These are phyloP conservation scores for Nicotiana otophora DNA, from an alignment of 257 asterid species.

Conservation along the genomic window DNA sequence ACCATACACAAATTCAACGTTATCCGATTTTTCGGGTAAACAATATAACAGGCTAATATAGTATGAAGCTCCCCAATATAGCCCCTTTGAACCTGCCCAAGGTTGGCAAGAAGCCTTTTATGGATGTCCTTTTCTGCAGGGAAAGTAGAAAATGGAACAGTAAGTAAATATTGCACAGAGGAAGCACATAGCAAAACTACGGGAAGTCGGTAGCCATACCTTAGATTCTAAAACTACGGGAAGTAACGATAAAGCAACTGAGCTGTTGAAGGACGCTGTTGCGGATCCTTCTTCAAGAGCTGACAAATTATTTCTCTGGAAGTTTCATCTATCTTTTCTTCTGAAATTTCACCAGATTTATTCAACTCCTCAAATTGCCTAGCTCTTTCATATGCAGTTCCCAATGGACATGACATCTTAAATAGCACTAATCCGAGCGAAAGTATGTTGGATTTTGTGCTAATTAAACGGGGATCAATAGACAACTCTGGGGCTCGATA, in stretches of 20 bases:
- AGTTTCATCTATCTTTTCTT: background rate
- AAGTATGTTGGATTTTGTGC: background rate
- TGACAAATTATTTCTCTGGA: background rate
- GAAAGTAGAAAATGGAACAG: no score
- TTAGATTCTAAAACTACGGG: background rate
- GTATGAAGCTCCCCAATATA: no score
- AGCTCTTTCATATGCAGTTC: background rate
- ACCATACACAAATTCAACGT: no score
- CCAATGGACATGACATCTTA: background rate
- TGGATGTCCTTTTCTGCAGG: no score
- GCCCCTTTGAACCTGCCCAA: no score
- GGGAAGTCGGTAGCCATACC: background rate
- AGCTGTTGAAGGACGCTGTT: background rate
- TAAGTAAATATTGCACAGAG: no score
- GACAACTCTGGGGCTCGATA: background rate
- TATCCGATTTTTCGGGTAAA: no score
- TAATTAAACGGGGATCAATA: background rate
- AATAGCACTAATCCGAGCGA: background rate
- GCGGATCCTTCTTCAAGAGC: background rate
- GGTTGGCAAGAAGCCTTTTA: no score
- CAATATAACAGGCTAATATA: no score
- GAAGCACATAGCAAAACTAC: no score
- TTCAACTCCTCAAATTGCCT: background rate
- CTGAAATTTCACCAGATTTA: background rate
- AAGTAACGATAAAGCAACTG: background rate